Percentiles rank a stretch among this genome's conserved stretches.
Evolutionary conservation across 2,329 filamentous ascomycete species (phyloP).

Genomic region (Penicillium sp.): DNA sequence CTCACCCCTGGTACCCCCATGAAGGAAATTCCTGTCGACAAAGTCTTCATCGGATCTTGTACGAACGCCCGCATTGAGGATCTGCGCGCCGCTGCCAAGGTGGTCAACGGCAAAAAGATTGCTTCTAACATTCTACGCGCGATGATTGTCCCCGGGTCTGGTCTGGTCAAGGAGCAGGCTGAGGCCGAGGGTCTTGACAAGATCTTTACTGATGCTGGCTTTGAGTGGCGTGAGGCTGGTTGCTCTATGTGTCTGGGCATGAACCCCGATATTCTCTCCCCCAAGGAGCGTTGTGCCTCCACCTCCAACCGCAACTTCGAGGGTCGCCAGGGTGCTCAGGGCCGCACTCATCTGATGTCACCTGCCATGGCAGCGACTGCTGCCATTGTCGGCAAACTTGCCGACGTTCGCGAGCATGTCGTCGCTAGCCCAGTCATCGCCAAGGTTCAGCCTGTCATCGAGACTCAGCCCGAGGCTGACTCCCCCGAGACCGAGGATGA

Average conservation of each 20-base stretch:
- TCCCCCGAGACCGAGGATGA: slow-evolving; percentile 62
- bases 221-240: slow-evolving; percentile 96
- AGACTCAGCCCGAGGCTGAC: slow-evolving; percentile 59
- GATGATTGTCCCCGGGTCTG: slow-evolving; percentile 95
- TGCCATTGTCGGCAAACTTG: slow-evolving; percentile 83
- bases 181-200: slow-evolving; percentile 90
- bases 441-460: slow-evolving; percentile 57
- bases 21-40: slow-evolving; percentile 89
- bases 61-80: slow-evolving; percentile 98
- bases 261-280: slow-evolving; percentile 96
- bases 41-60: slow-evolving; percentile 97
- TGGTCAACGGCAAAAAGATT: slow-evolving; percentile 84
- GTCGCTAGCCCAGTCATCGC: slow-evolving; percentile 44
- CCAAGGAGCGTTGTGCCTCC: slow-evolving; percentile 88
- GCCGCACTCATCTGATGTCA: slow-evolving; percentile 93
- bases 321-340: slow-evolving; percentile 86
- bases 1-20: slow-evolving; percentile 80
- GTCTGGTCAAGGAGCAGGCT: slow-evolving; percentile 87
- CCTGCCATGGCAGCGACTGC: slow-evolving; percentile 94
- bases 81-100: slow-evolving; percentile 77
- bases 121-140: slow-evolving; percentile 87
- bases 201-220: slow-evolving; percentile 87
- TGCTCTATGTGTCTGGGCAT: slow-evolving; percentile 99
- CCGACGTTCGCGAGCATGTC: slow-evolving; percentile 81
- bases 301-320: slow-evolving; percentile 98